phyloP scores from a whole-genome alignment of 208 protist species.

The Histomonas meleagridis region DNA sequence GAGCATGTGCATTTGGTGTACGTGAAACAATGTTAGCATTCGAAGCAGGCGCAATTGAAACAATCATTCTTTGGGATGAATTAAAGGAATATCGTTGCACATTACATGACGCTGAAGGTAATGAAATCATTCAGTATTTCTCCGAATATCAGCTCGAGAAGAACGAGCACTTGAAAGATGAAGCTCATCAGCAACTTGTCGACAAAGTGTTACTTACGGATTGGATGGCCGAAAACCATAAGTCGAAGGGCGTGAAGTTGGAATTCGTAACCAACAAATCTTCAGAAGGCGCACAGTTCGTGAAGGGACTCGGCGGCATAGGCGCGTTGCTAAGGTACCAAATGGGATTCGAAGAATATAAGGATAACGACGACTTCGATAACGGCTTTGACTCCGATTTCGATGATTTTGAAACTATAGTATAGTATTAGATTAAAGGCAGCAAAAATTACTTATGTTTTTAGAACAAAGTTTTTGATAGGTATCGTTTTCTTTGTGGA shows the following conservation, averaged over 20 bases:
- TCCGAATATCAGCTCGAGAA: constrained; percentile 34
- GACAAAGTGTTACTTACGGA: constrained; percentile 75
- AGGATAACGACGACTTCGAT: neutral
- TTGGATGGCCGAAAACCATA: constrained; percentile 94
- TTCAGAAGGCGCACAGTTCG: constrained; percentile 59
- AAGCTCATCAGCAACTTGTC: neutral
- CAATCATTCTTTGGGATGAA: constrained; percentile 96
- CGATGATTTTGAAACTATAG: neutral
- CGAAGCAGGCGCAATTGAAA: constrained; percentile 87
- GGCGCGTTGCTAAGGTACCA: neutral
- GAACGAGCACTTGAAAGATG: constrained; percentile 28
- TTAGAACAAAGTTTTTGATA: too few species aligned
- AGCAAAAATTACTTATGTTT: too few species aligned
- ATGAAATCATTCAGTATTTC: neutral
- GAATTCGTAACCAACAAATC: constrained; percentile 65
- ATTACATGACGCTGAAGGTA: constrained; percentile 59
- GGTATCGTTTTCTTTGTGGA: too few species aligned
- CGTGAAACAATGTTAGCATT: constrained; percentile 65
- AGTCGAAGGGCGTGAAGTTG: constrained; percentile 75
- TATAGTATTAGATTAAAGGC: too few species aligned
- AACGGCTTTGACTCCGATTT: neutral
- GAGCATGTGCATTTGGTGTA: constrained; percentile 88
- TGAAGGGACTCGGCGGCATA: constrained; percentile 57
- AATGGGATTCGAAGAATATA: neutral
- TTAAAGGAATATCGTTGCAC: constrained; percentile 71